A percentile compares a stretch with the other conserved stretches of the same genome.
Evolutionary conservation across 2,329 filamentous ascomycete species (phyloP).

Genomic region (Rutstroemia sydowiana): DNA sequence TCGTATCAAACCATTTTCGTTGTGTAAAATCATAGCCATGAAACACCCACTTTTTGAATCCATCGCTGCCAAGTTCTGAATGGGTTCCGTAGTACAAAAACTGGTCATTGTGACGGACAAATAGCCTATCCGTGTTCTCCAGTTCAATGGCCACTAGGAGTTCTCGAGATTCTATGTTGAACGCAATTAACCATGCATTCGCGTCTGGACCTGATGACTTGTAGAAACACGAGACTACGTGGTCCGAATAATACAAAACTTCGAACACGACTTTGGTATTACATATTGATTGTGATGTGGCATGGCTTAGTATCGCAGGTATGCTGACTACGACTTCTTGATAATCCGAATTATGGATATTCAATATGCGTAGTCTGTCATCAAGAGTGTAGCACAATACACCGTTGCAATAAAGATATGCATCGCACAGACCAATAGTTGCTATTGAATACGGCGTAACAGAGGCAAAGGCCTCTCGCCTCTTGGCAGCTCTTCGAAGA

Average conservation of each 20-base stretch:
- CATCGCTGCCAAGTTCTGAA: slow-evolving; percentile 44
- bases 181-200: slow-evolving; percentile 46
- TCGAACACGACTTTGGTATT: slow-evolving; percentile 40
- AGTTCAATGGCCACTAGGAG: slow-evolving; percentile 38
- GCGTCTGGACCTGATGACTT: slow-evolving; percentile 34
- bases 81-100: slow-evolving; percentile 63
- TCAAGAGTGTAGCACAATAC: slow-evolving; percentile 56
- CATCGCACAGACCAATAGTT: slow-evolving; percentile 50
- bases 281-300: slow-evolving; percentile 32
- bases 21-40: slow-evolving; percentile 42
- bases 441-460: slow-evolving; percentile 56
- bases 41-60: slow-evolving; percentile 56
- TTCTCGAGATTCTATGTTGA: slow-evolving; percentile 35
- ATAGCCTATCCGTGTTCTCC: slow-evolving; percentile 47
- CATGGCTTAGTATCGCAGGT: slow-evolving; percentile 33
- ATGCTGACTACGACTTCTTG: slow-evolving; percentile 52
- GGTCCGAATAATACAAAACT: slow-evolving; percentile 49
- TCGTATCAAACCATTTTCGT: slow-evolving; percentile 35
- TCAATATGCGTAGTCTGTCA: slow-evolving; percentile 48
- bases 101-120: slow-evolving; percentile 55
- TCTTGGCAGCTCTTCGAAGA: slow-evolving; percentile 53
- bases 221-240: slow-evolving; percentile 51
- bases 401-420: slow-evolving; percentile 56
- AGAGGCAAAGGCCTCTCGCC: slow-evolving; percentile 50
- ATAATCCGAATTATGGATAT: slow-evolving; percentile 43